Percentiles rank a stretch among this genome's conserved stretches.
phyloP scores from a whole-genome alignment of 257 asterid genomes.

The Verbena officinalis region DNA sequence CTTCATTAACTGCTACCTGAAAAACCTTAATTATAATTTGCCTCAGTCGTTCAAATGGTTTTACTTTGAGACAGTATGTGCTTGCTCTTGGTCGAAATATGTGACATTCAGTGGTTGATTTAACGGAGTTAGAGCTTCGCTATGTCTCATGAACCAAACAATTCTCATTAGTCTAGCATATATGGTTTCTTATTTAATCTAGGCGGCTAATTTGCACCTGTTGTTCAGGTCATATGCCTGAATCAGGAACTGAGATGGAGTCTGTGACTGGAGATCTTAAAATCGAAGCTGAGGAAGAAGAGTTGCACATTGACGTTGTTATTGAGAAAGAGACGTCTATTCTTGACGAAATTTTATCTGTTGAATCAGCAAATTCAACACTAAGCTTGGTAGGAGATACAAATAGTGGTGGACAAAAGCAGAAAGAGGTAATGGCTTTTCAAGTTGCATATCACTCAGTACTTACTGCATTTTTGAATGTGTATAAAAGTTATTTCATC shows the following conservation, averaged over 20 bases:
- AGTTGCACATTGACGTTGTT: slow-evolving; percentile 40
- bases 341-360: slow-evolving; percentile 81
- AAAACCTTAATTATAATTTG: slow-evolving; percentile 4
- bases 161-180: slow-evolving; percentile 13
- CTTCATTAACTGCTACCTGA: slow-evolving; percentile 4
- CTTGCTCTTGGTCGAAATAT: slow-evolving; percentile 10
- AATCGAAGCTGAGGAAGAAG: slow-evolving; percentile 45
- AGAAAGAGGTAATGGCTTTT: slow-evolving; percentile 59
- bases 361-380: slow-evolving; percentile 46
- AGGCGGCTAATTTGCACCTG: slow-evolving; percentile 33
- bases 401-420: slow-evolving; percentile 41
- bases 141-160: slow-evolving; percentile 12
- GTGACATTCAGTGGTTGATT: neutral
- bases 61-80: neutral
- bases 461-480: slow-evolving; percentile 12
- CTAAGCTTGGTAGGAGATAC: slow-evolving; percentile 46
- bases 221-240: slow-evolving; percentile 40
- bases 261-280: slow-evolving; percentile 44
- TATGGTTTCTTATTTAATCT: slow-evolving; percentile 18
- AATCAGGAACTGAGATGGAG: slow-evolving; percentile 42
- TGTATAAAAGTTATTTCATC: slow-evolving; percentile 21
- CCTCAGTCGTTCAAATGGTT: slow-evolving; percentile 21
- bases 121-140: slow-evolving; percentile 22
- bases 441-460: slow-evolving; percentile 2
- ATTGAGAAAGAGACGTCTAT: slow-evolving; percentile 46